Base-by-base conservation (phyloP, 2,329 filamentous ascomycete genomes). In the Lasiodiplodia sp. region DNA sequence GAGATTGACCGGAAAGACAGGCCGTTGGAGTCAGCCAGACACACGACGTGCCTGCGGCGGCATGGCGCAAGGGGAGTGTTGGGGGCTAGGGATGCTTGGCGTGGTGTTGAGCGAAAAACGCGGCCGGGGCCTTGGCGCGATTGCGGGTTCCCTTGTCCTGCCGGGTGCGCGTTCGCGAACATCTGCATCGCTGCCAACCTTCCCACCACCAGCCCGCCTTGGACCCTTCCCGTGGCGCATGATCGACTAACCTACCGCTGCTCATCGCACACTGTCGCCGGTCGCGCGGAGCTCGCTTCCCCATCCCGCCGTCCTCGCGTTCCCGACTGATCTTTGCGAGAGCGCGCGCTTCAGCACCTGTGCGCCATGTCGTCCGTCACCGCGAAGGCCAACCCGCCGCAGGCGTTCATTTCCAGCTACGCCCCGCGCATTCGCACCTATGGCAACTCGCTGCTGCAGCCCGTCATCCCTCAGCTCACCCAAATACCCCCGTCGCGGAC, bases 351-450 rank as follows among this genome's bases (percentile, higher is more conserved):
- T 31, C 37, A 62, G 58, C 47, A 63, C 58, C 55, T 63, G 57
- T 37, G 69, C 66, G 67, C 55, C 75, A 81, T 81, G 79, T 72
- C 72, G 77, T 81, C 80, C 79, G 74, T 73, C 38, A 78, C 73
- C 58, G 77, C 77, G 28, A 80, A 77, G 73, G 77, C 75, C 66
- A 77, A 87, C 75, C 86, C 87, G 72, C 93, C 94, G 58, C 93
- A 97, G 83, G 92, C 94, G 53, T 96, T 97, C 77, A 90, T 96
- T 74, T 95, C 93, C 68, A 94, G 91, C 78, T 97, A 97, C 83
- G 93, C 95, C 81, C 93, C 95, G 71, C 92, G 95, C 76, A 83
- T 98, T 77, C 92, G 95, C 78, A 88, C 90, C 72, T 97, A 96
- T 83, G 92, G 91, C 79, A 98, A 98, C 83, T 93, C 95, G 47